Conservation (phyloP, 2,329 filamentous ascomycete species). For the Sporothrix mexicana region DNA sequence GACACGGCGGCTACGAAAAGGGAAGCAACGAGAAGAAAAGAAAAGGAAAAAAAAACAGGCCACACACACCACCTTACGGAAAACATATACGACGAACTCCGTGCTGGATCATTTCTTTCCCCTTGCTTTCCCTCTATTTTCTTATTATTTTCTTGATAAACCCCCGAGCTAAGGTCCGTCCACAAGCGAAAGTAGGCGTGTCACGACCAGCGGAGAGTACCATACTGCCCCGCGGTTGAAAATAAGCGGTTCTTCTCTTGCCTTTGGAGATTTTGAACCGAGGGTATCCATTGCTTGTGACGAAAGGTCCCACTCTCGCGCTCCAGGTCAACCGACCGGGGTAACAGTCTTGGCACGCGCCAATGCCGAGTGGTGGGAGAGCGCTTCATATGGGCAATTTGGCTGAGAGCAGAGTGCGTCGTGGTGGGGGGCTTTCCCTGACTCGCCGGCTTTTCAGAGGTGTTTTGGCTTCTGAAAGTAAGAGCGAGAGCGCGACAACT, state of each 20-base stretch:
- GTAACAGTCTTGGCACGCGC: conserved; percentile 36
- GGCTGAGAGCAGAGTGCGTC: not conserved
- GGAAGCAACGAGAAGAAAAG: conserved; percentile 21
- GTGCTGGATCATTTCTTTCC: too few relatives aligned
- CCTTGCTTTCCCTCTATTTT: too few relatives aligned
- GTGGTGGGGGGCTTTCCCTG: not conserved
- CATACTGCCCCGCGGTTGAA: conserved; percentile 32
- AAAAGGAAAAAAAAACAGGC: not conserved
- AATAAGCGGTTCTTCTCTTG: conserved; percentile 29
- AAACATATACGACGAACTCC: not conserved
- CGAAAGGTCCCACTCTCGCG: not conserved
- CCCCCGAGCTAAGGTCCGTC: not conserved
- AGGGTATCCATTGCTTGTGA: conserved; percentile 41
- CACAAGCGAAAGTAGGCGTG: conserved; percentile 24
- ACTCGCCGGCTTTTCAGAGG: too few relatives aligned
- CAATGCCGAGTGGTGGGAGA: conserved; percentile 32
- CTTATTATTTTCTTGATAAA: not conserved
- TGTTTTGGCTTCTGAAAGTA: not conserved
- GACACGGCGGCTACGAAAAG: conserved; percentile 1
- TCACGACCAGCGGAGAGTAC: not conserved
- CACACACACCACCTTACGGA: not conserved
- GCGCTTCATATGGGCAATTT: not conserved
- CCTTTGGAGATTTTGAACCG: conserved; percentile 38
- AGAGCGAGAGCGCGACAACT: not conserved
- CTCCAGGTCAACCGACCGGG: conserved; percentile 22